A percentile compares a stretch with the other conserved stretches of the same genome.
These are phyloP conservation scores for Pythium pyrilobum DNA, from an alignment of 352 stramenopile species.

Conservation along the genomic window DNA sequence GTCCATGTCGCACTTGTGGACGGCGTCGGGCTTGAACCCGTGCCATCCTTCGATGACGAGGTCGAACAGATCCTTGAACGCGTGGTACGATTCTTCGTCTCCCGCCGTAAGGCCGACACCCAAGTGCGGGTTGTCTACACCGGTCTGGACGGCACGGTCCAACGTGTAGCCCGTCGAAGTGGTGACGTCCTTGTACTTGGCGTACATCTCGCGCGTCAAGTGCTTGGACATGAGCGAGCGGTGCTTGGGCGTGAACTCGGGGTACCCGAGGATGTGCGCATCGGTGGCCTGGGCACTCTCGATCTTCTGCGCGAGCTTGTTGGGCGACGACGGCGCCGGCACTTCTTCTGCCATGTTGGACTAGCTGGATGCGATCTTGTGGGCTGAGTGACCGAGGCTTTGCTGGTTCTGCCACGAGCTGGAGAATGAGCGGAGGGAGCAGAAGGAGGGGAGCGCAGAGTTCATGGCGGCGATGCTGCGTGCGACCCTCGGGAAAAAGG, in stretches of 20 bases:
- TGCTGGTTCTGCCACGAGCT: slow-evolving; percentile 8
- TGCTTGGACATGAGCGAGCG: slow-evolving; percentile 70
- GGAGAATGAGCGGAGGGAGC: slow-evolving; percentile 16
- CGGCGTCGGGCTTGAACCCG: slow-evolving; percentile 51
- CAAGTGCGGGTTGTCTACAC: slow-evolving; percentile 73
- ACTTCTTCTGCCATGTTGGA: slow-evolving; percentile 17
- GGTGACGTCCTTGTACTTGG: slow-evolving; percentile 54
- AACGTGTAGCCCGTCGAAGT: slow-evolving; percentile 71
- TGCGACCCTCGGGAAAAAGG: too few relatives aligned
- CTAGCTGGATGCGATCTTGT: not conserved
- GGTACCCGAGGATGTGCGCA: slow-evolving; percentile 61
- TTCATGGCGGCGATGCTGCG: too few relatives aligned
- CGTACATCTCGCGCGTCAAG: slow-evolving; percentile 61
- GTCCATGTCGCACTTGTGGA: slow-evolving; percentile 75
- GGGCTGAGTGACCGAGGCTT: not conserved
- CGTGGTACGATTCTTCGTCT: slow-evolving; percentile 67
- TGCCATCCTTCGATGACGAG: slow-evolving; percentile 69
- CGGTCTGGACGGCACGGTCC: slow-evolving; percentile 69
- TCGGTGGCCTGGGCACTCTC: slow-evolving; percentile 68
- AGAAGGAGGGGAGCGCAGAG: too few relatives aligned
- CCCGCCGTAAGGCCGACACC: slow-evolving; percentile 54
- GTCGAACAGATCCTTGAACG: slow-evolving; percentile 73
- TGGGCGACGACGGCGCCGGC: slow-evolving; percentile 42
- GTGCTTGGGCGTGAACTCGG: slow-evolving; percentile 68
- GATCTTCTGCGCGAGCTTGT: slow-evolving; percentile 80